phyloP scores from a whole-genome alignment of 192 early-diverging fungal genomes.

The Rhizoclosmatium globosum region DNA sequence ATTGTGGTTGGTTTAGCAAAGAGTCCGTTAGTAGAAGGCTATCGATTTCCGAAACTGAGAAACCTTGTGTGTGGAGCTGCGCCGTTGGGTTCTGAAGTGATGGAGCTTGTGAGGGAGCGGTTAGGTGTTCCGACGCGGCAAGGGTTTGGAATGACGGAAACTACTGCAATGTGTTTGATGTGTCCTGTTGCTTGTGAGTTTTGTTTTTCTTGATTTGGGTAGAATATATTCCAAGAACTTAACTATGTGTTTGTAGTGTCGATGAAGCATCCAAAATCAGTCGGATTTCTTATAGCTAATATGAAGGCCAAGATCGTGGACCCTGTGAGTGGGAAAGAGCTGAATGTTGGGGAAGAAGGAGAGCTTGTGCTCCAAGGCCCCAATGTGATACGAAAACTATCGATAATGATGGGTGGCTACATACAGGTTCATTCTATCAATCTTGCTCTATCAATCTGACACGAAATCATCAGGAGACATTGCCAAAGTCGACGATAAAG shows the following conservation, averaged over 20 bases:
- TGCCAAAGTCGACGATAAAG: slow-evolving; percentile 68
- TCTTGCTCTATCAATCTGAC: slow-evolving; percentile 21
- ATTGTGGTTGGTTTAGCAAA: slow-evolving; percentile 81
- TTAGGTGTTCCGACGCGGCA: slow-evolving; percentile 46
- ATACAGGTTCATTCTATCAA: slow-evolving; percentile 58
- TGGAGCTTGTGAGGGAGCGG: slow-evolving; percentile 64
- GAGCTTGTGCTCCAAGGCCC: slow-evolving; percentile 91
- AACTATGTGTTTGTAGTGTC: neutral
- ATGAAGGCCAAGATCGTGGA: slow-evolving; percentile 80
- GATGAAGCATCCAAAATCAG: slow-evolving; percentile 56
- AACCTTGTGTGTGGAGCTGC: slow-evolving; percentile 80
- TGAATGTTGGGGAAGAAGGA: slow-evolving; percentile 65
- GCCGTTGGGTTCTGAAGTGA: slow-evolving; percentile 76
- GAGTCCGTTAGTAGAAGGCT: slow-evolving; percentile 76
- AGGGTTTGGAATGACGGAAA: slow-evolving; percentile 81
- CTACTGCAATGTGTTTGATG: slow-evolving; percentile 60
- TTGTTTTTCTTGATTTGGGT: neutral
- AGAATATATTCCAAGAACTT: neutral
- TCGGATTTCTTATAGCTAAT: slow-evolving; percentile 77
- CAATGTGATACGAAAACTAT: slow-evolving; percentile 82
- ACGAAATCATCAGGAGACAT: slow-evolving; percentile 65
- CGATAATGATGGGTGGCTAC: slow-evolving; percentile 78
- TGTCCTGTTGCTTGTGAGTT: slow-evolving; percentile 22
- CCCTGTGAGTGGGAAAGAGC: slow-evolving; percentile 69
- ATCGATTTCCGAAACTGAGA: slow-evolving; percentile 72